phyloP scores from a whole-genome alignment of 805 yeast species.

The Ascoidea tarda region DNA sequence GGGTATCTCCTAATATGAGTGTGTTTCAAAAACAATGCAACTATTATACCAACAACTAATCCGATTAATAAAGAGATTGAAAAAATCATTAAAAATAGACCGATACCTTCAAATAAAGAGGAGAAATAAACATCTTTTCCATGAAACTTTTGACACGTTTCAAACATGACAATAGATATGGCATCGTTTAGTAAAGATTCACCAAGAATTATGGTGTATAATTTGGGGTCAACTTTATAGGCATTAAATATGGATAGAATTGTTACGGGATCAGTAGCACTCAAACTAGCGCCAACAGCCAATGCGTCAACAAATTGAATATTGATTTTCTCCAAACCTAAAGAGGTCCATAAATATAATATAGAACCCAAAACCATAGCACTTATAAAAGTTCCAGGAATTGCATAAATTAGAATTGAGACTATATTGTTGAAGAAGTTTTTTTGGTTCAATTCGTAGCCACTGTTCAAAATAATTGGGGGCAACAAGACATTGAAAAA shows the following conservation, averaged over 20 bases:
- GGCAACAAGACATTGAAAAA: constrained; percentile 91
- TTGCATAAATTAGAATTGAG: constrained; percentile 84
- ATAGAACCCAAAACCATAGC: constrained; percentile 85
- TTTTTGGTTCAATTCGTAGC: constrained; percentile 91
- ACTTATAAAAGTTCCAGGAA: constrained; percentile 91
- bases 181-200: constrained; percentile 95
- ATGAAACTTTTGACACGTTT: constrained; percentile 92
- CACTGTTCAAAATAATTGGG: constrained; percentile 91
- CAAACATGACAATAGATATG: constrained; percentile 96
- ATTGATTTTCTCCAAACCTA: constrained; percentile 80
- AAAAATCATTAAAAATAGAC: constrained; percentile 85
- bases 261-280: constrained; percentile 98
- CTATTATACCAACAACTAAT: constrained; percentile 70
- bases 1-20: constrained; percentile 89
- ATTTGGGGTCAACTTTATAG: constrained; percentile 94
- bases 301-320: constrained; percentile 94
- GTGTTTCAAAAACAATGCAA: constrained; percentile 83
- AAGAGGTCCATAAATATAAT: constrained; percentile 75
- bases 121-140: constrained; percentile 67
- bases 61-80: constrained; percentile 87
- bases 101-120: constrained; percentile 85
- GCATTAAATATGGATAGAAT: constrained; percentile 93
- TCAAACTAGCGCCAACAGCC: constrained; percentile 93
- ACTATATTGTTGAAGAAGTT: constrained; percentile 90
- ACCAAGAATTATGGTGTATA: constrained; percentile 94